A percentile compares a stretch with the other conserved stretches of the same genome.
phyloP scores from a whole-genome alignment of 352 stramenopile species.

The Chrysophaeum taylorii region DNA sequence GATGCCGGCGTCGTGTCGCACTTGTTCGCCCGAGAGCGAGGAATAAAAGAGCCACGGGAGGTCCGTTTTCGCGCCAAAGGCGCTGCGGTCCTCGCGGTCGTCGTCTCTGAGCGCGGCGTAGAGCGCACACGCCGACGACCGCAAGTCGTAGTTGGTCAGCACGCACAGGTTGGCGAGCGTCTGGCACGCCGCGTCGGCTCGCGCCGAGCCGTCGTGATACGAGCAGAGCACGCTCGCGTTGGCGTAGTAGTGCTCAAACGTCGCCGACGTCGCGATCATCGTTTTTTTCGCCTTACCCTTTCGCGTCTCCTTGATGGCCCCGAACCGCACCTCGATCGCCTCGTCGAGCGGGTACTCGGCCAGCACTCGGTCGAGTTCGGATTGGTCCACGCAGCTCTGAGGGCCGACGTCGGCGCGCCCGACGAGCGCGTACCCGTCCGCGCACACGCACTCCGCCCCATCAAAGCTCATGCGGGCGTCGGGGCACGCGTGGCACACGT shows the following conservation, averaged over 20 bases:
- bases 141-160: slow-evolving; percentile 67
- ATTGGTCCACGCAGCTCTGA: slow-evolving; percentile 36
- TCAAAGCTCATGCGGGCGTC: slow-evolving; percentile 60
- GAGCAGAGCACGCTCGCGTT: slow-evolving; percentile 63
- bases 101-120: slow-evolving; percentile 50
- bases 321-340: slow-evolving; percentile 44
- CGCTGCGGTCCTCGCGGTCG: slow-evolving; percentile 40
- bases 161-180: slow-evolving; percentile 79
- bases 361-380: slow-evolving; percentile 43
- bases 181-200: slow-evolving; percentile 63
- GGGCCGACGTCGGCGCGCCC: slow-evolving; percentile 38
- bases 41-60: slow-evolving; percentile 82
- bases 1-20: slow-evolving; percentile 56
- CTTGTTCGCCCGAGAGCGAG: slow-evolving; percentile 38
- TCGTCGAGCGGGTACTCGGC: slow-evolving; percentile 43
- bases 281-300: slow-evolving; percentile 33
- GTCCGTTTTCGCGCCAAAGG: slow-evolving; percentile 53
- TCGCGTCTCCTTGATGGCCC: slow-evolving; percentile 30
- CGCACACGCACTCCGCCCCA: slow-evolving; percentile 50
- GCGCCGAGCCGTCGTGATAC: slow-evolving; percentile 53
- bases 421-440: slow-evolving; percentile 45
- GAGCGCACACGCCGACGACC: slow-evolving; percentile 53
- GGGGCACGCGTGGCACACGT: slow-evolving; percentile 53
- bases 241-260: slow-evolving; percentile 61
- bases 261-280: slow-evolving; percentile 49